phyloP scores from a whole-genome alignment of 1,284 basidiomycete genomes.

The Apiotrichum akiyoshidainum region DNA sequence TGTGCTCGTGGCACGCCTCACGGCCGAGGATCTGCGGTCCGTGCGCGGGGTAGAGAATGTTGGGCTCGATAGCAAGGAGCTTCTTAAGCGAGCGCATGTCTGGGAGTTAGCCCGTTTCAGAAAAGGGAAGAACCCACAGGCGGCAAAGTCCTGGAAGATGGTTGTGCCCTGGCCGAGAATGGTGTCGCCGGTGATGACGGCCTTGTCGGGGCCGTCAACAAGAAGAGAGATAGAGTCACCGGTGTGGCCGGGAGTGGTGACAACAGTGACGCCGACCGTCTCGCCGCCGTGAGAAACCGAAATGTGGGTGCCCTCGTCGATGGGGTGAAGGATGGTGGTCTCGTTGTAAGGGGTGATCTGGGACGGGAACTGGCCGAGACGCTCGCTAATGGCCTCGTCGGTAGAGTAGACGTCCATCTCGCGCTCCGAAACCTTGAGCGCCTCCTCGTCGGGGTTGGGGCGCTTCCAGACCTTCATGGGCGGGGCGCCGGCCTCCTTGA shows the following conservation, averaged over 20 bases:
- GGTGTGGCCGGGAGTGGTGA: conserved; percentile 90
- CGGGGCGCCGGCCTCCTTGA: conserved; percentile 53
- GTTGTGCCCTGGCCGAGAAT: conserved; percentile 87
- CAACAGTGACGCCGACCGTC: conserved; percentile 56
- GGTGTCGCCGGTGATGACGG: conserved; percentile 83
- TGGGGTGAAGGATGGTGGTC: background rate
- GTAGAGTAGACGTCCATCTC: conserved; percentile 25
- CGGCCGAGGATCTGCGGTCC: conserved; percentile 63
- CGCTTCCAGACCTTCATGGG: conserved; percentile 53
- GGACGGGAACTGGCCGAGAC: conserved; percentile 18
- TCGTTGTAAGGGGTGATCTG: background rate
- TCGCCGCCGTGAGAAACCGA: conserved; percentile 24
- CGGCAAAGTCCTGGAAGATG: conserved; percentile 78
- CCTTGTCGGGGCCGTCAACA: conserved; percentile 55
- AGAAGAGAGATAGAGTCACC: conserved; percentile 75
- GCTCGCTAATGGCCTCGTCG: conserved; percentile 31
- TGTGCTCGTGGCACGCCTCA: conserved; percentile 48
- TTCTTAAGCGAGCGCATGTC: conserved; percentile 42
- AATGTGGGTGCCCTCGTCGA: conserved; percentile 2
- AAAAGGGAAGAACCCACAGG: conserved; percentile 56
- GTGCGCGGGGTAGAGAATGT: conserved; percentile 77
- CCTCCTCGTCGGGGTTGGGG: conserved; percentile 40
- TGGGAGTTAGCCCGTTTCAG: conserved; percentile 18
- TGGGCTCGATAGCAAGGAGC: conserved; percentile 41
- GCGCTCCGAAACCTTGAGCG: conserved; percentile 25